Evolutionary conservation across 2,329 filamentous ascomycete species (phyloP), one percentile per base, ranked within the genome.

Genomic region (Apiospora rasikravindrae): DNA sequence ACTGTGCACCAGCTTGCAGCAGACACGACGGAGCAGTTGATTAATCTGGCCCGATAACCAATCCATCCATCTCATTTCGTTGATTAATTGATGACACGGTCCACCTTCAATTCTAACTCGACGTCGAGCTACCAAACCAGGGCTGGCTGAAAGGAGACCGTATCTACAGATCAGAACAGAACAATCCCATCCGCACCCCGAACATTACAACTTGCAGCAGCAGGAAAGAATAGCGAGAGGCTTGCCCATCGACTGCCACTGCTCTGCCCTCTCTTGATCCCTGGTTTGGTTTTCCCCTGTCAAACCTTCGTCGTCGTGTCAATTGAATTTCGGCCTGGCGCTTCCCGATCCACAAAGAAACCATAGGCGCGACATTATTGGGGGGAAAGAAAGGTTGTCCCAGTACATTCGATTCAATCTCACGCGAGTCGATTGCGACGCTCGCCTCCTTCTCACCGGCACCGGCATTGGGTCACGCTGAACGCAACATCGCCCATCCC

Each of bases 21-120:
- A 37, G 33, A 37, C 33, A 57, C 51, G 26, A 57, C 44, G 44
- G 44, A 29, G n/a, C 24, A 57, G 26, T 57, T 57, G 26, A 33
- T 33, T 57, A 61, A 37, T 61, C 53, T 61, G 53, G 14, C 53
- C 53, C 53, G 53, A 61, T 61, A 61, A 33, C 53, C 53, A 61
- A 61, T 37, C 53, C 53, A 37, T 61, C 53, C 53, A 37, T 61
- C 57, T 64, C 57, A 64, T 64, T 64, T 64, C 57, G 57, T 64
- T 64, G 57, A 64, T 64, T 64, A 40, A 64, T 64, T 64, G 57
- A 64, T 64, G 57, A 64, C 57, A 64, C 57, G 57, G 57, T 64
- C 57, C 57, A 64, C 57, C 57, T 64, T 64, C 33, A 64, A 64
- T 64, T 64, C 57, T 64, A 64, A 40, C 57, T 64, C 57, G 57